Base-by-base conservation (phyloP, 179 eudicot genomes). In the Patellifolia procumbens region DNA sequence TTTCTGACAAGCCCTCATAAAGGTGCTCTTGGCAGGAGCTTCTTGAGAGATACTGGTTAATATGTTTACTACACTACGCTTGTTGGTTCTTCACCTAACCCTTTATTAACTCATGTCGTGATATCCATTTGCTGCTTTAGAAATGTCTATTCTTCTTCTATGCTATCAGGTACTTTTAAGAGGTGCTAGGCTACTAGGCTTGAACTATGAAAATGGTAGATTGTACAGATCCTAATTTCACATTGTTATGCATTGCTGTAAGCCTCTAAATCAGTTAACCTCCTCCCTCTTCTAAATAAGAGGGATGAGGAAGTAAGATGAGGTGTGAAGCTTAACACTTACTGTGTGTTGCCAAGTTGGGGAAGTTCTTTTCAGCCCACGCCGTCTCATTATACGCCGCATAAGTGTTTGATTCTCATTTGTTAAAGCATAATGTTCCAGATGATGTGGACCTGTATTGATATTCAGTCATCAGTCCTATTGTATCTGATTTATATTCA, bases 401-500 rank as follows among this genome's bases (percentile, higher is more conserved):
- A 26, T 19, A 32, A 52, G n/a, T 72, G 65, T 37, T 52, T 53
- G 20, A 20, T 37, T 1, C 2, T 52, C 58, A 52, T 52, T 19
- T 34, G 48, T 16, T 2, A 42, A 60, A 15, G 22, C 13, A 63
- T 17, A 19, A 2, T 75, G 35, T 15, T 43, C 51, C 43, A 55
- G n/a, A 7, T 63, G 58, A 70, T 59, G 49, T 49, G 17, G 29
- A 69, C 28, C 56, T 43, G 46, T 66, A 37, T 63, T 72, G 8
- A 46, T 20, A 48, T 71, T 58, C 26, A 35, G 11, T 45, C 37
- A n/a, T 63, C 24, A 45, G 35, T 32, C 26, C 43, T 43, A 34
- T 29, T 35, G 19, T 24, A 26, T 66, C 7, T 45, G 46, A 43
- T 59, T 5, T 74, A 32, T 56, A 74, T 16, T 45, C 17, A 22